A percentile compares a stretch with the other conserved stretches of the same genome.
Conservation (phyloP, 2,329 filamentous ascomycete species). For the Davidsoniella neocaledoniae region DNA sequence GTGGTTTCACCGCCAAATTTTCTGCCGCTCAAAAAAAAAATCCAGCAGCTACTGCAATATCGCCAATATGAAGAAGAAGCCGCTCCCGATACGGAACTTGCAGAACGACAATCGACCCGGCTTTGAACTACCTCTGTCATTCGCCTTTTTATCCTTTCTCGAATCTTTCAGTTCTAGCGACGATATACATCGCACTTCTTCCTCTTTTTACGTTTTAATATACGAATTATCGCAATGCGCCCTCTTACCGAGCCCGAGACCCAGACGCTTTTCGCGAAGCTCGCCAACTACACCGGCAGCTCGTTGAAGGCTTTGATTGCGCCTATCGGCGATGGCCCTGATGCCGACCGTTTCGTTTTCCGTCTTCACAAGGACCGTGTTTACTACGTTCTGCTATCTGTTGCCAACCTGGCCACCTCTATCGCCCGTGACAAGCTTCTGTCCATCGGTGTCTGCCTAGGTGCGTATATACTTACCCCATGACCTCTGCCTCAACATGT, state of each 20-base stretch:
- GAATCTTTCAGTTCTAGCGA: not conserved
- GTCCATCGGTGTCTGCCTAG: slow-evolving; percentile 73
- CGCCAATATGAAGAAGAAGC: slow-evolving; percentile 4
- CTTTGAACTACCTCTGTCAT: not conserved
- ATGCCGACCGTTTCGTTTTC: slow-evolving; percentile 69
- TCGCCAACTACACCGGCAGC: slow-evolving; percentile 81
- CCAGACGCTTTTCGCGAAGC: slow-evolving; percentile 73
- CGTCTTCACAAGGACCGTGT: slow-evolving; percentile 67
- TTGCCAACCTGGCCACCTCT: slow-evolving; percentile 82
- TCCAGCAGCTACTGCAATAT: slow-evolving; percentile 5
- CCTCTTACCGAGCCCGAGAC: slow-evolving; percentile 66
- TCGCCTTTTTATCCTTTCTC: not conserved
- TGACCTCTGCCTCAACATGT: too few species aligned
- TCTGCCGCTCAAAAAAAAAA: slow-evolving; percentile 15
- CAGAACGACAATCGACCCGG: not conserved
- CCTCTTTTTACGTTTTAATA: slow-evolving; percentile 2
- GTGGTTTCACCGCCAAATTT: slow-evolving; percentile 17
- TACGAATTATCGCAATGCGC: slow-evolving; percentile 41
- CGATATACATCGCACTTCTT: not conserved
- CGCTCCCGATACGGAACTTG: slow-evolving; percentile 6
- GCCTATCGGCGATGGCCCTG: slow-evolving; percentile 48
- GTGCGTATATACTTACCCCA: slow-evolving; percentile 20
- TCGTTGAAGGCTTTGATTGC: slow-evolving; percentile 74
- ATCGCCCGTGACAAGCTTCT: slow-evolving; percentile 69
- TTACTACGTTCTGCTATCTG: slow-evolving; percentile 78